These are phyloP conservation scores for Mucor lusitanicus DNA, from an alignment of 371 early-diverging fungal species.

Conservation along the genomic window DNA sequence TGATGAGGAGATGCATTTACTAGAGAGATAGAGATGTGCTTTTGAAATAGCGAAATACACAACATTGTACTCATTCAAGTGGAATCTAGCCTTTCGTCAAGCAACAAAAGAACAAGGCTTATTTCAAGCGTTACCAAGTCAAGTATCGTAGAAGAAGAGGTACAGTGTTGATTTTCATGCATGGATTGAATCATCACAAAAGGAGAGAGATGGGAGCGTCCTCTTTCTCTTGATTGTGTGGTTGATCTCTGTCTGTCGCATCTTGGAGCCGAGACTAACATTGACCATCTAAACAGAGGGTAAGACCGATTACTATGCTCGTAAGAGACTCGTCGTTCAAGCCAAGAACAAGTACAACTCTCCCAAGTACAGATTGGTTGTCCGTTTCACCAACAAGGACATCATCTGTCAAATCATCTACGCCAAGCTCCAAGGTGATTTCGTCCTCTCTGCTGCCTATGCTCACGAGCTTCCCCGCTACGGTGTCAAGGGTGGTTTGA, in stretches of 20 bases:
- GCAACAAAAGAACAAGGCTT: slow-evolving; percentile 72
- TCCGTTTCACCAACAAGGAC: slow-evolving; percentile 99
- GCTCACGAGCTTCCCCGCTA: slow-evolving; percentile 98
- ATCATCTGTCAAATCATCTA: slow-evolving; percentile 98
- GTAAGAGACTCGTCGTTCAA: slow-evolving; percentile 98
- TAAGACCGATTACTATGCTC: slow-evolving; percentile 99
- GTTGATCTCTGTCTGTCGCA: neutral
- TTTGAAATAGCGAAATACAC: slow-evolving; percentile 12
- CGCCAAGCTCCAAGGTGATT: slow-evolving; percentile 99
- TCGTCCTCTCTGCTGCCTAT: slow-evolving; percentile 97
- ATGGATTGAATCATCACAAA: neutral
- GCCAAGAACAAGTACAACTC: slow-evolving; percentile 99
- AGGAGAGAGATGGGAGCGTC: neutral
- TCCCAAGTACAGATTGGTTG: slow-evolving; percentile 99
- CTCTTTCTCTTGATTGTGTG: neutral
- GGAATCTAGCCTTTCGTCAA: slow-evolving; percentile 44
- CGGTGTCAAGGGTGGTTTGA: slow-evolving; percentile 99
- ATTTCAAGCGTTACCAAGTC: slow-evolving; percentile 99
- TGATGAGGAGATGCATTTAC: neutral
- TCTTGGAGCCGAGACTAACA: neutral
- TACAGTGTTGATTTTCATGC: slow-evolving; percentile 42
- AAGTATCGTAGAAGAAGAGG: no score
- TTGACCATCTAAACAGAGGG: slow-evolving; percentile 70
- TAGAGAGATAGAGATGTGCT: neutral
- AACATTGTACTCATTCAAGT: neutral